Evolutionary conservation across 768 basidiomycete genomes (phyloP), one percentile per base, ranked within the genome.

Genomic region (Cystobasidium ongulense): DNA sequence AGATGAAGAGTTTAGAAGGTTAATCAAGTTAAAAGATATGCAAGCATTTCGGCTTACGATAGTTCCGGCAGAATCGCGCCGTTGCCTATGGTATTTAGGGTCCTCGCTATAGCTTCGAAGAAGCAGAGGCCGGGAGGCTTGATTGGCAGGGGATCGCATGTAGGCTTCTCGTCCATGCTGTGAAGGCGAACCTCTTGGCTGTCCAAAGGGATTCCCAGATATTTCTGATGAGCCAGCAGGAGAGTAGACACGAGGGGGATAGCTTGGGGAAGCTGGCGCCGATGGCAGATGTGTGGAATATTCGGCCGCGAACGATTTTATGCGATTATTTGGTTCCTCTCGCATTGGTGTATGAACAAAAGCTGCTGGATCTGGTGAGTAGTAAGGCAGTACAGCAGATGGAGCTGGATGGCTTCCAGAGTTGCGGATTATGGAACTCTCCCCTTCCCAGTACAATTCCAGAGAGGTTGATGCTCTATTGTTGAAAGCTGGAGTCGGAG

Each of bases 191-290:
- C 27, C 57, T 4, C 23, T 5, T 29, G 25, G 57, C 17, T 27
- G 25, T 59, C 1, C 23, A 29, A 13, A 27, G 29, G 17, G n/a
- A 13, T 46, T 15, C 57, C 29, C 29, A 4, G 29, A 59, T 27
- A 29, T 29, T 27, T 59, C 57, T 15, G 57, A 59, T 13, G 33
- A 29, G 3, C 57, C 57, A 13, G 57, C 63, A 15, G 63, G 63
- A 5, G 63, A 64, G 63, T 64, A 64, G 3, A 35, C 38, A 1
- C 63, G 31, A 43, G 63, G 63, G 4, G 63, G 63, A 43, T 64
- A 64, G 31, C 33, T 27, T 38, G 63, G 63, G 8, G 63, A 64
- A 3, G 29, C 63, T 31, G 63, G 29, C 10, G 11, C 27, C 1
- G 63, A 64, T 3, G 31, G 25, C 31, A 39, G 33, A 3, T 7